Conservation (phyloP, 2,329 filamentous ascomycete genomes). For the Colletotrichum simmondsii region DNA sequence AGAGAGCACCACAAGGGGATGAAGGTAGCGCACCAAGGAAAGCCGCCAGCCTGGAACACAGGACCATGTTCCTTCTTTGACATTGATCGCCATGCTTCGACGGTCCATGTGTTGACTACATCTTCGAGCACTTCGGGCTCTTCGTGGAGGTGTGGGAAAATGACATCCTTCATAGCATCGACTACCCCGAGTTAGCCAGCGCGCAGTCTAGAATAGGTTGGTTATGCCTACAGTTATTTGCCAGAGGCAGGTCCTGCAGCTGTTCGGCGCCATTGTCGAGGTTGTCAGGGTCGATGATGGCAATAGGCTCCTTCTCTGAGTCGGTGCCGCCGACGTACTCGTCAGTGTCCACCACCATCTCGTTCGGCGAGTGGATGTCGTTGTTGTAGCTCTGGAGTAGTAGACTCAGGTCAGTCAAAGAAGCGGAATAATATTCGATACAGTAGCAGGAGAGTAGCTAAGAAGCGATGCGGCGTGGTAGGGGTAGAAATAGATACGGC, state of each 20-base stretch:
- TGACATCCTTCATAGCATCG: constrained; percentile 85
- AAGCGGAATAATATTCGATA: no score
- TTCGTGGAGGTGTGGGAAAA: constrained; percentile 77
- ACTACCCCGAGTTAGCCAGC: constrained; percentile 59
- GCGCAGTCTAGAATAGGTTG: background rate
- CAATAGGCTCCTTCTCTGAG: constrained; percentile 61
- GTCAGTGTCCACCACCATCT: constrained; percentile 66
- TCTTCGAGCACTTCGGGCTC: constrained; percentile 86
- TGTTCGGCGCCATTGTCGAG: constrained; percentile 60
- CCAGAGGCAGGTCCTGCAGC: constrained; percentile 59
- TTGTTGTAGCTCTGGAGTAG: constrained; percentile 58
- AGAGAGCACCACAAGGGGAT: background rate
- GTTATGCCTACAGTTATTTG: constrained; percentile 62
- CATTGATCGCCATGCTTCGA: constrained; percentile 83
- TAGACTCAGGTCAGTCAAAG: constrained; percentile 19
- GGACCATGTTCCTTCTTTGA: constrained; percentile 88
- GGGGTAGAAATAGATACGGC: background rate
- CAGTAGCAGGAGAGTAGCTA: background rate
- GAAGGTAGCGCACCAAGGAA: constrained; percentile 77
- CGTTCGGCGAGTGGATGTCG: constrained; percentile 64
- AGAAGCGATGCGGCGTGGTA: background rate
- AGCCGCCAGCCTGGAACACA: constrained; percentile 84
- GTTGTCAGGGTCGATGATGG: constrained; percentile 66
- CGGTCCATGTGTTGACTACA: constrained; percentile 84
- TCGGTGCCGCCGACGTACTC: constrained; percentile 63